Evolutionary conservation across 73 alveolate genomes (phyloP).

Genomic region (Paramecium octaurelia): DNA sequence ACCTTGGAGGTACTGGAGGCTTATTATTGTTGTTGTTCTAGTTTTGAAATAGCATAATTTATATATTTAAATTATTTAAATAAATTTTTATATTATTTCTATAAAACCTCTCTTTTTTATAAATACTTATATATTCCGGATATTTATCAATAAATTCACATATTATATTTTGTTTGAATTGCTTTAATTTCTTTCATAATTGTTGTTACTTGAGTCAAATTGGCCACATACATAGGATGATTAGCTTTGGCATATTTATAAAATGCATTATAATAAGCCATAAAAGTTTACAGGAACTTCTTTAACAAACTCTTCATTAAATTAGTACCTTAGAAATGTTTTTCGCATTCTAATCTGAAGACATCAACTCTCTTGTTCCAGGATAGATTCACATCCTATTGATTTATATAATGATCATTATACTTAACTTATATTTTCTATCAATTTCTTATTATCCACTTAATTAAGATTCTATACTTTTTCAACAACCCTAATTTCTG

Average conservation of each 20-base stretch:
- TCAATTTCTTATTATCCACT: slow-evolving; percentile 52
- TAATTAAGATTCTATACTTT: neutral
- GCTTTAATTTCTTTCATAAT: slow-evolving; percentile 37
- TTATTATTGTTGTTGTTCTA: neutral
- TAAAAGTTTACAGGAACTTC: slow-evolving; percentile 48
- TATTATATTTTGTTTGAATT: slow-evolving; percentile 41
- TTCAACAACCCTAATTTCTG: neutral
- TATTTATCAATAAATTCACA: neutral
- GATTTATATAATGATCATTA: neutral
- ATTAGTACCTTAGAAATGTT: slow-evolving; percentile 42
- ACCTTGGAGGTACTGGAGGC: neutral
- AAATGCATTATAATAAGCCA: slow-evolving; percentile 49
- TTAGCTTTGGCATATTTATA: slow-evolving; percentile 32
- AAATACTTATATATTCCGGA: neutral
- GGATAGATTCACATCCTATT: slow-evolving; percentile 43
- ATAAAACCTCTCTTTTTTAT: neutral
- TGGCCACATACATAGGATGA: slow-evolving; percentile 46
- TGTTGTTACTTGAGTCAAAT: slow-evolving; percentile 12
- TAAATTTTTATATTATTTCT: neutral
- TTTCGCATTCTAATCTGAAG: slow-evolving; percentile 50
- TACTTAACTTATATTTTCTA: slow-evolving; percentile 41
- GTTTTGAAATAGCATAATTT: neutral
- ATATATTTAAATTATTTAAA: neutral
- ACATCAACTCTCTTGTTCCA: slow-evolving; percentile 59
- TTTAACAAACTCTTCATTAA: slow-evolving; percentile 48